A percentile compares a stretch with the other conserved stretches of the same genome.
phyloP scores from a whole-genome alignment of 2,329 filamentous ascomycete species.

The Hypoxylon rubiginosum region DNA sequence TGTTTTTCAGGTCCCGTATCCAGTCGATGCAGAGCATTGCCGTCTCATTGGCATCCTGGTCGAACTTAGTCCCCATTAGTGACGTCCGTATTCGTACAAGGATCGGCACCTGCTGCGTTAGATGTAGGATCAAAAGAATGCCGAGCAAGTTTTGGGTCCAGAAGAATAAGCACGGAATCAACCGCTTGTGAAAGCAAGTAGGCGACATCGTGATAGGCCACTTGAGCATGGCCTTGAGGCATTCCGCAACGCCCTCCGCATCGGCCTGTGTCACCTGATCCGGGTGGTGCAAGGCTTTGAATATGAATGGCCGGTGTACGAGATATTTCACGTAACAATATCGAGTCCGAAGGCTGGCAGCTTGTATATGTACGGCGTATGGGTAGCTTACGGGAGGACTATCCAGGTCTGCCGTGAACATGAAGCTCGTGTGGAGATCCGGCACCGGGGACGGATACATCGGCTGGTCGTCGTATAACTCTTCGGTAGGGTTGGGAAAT shows the following conservation, averaged over 20 bases:
- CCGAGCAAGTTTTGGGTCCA: slow-evolving; percentile 74
- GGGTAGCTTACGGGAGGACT: slow-evolving; percentile 60
- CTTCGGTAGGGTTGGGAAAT: slow-evolving; percentile 53
- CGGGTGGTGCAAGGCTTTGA: slow-evolving; percentile 70
- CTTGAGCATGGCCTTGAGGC: slow-evolving; percentile 67
- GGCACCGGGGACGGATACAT: slow-evolving; percentile 45
- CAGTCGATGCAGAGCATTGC: slow-evolving; percentile 69
- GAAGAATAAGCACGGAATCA: slow-evolving; percentile 70
- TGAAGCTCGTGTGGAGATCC: slow-evolving; percentile 49
- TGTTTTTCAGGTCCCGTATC: slow-evolving; percentile 68
- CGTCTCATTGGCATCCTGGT: slow-evolving; percentile 64
- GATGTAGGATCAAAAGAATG: slow-evolving; percentile 68
- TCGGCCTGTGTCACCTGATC: slow-evolving; percentile 68
- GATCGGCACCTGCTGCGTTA: slow-evolving; percentile 65
- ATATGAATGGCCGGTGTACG: slow-evolving; percentile 70
- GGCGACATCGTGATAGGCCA: slow-evolving; percentile 73
- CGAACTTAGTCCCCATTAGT: slow-evolving; percentile 63
- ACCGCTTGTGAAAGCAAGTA: slow-evolving; percentile 67
- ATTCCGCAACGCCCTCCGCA: slow-evolving; percentile 66
- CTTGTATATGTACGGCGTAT: slow-evolving; percentile 68
- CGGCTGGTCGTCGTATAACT: slow-evolving; percentile 41
- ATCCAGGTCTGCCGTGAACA: slow-evolving; percentile 64
- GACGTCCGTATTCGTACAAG: slow-evolving; percentile 63
- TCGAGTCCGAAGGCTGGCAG: slow-evolving; percentile 68
- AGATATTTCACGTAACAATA: slow-evolving; percentile 72